Percentiles rank a stretch among this genome's conserved stretches.
Evolutionary conservation across 345 rosid species (phyloP).

Genomic region (Aquilaria malaccensis): DNA sequence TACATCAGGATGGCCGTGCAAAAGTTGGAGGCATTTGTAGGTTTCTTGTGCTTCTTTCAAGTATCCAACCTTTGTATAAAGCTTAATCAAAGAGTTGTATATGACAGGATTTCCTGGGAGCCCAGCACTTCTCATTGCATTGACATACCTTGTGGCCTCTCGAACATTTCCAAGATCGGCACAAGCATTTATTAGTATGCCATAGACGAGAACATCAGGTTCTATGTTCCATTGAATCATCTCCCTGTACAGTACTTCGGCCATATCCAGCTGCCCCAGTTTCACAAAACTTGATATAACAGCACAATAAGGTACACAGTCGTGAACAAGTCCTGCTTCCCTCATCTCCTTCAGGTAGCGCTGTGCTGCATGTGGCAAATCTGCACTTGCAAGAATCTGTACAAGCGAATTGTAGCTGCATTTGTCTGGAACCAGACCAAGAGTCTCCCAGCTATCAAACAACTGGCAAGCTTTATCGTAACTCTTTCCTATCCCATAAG

Average conservation of each 20-base stretch:
- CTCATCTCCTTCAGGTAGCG: slow-evolving; percentile 57
- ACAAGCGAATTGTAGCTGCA: slow-evolving; percentile 65
- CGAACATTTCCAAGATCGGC: slow-evolving; percentile 69
- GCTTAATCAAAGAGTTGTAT: slow-evolving; percentile 74
- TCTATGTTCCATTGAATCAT: slow-evolving; percentile 50
- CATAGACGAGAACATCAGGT: slow-evolving; percentile 65
- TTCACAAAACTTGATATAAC: slow-evolving; percentile 76
- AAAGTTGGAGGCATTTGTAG: slow-evolving; percentile 46
- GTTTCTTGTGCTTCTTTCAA: slow-evolving; percentile 69
- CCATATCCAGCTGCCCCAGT: slow-evolving; percentile 54
- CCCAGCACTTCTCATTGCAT: slow-evolving; percentile 55
- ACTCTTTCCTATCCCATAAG: slow-evolving; percentile 57
- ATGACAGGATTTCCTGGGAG: slow-evolving; percentile 49
- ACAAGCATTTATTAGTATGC: slow-evolving; percentile 76
- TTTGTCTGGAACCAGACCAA: slow-evolving; percentile 56
- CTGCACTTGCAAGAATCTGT: slow-evolving; percentile 58
- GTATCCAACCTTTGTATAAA: slow-evolving; percentile 72
- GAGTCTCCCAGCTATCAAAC: slow-evolving; percentile 65
- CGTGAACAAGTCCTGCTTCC: slow-evolving; percentile 53
- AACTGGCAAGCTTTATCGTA: slow-evolving; percentile 59
- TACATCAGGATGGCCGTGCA: slow-evolving; percentile 35
- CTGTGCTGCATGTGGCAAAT: slow-evolving; percentile 51
- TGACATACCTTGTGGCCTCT: slow-evolving; percentile 47
- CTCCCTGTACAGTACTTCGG: slow-evolving; percentile 55
- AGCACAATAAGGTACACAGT: slow-evolving; percentile 71